Percentiles rank a stretch among this genome's conserved stretches.
Conservation (phyloP, 164 flowering plant genomes). For the Brasenia schreberi region DNA sequence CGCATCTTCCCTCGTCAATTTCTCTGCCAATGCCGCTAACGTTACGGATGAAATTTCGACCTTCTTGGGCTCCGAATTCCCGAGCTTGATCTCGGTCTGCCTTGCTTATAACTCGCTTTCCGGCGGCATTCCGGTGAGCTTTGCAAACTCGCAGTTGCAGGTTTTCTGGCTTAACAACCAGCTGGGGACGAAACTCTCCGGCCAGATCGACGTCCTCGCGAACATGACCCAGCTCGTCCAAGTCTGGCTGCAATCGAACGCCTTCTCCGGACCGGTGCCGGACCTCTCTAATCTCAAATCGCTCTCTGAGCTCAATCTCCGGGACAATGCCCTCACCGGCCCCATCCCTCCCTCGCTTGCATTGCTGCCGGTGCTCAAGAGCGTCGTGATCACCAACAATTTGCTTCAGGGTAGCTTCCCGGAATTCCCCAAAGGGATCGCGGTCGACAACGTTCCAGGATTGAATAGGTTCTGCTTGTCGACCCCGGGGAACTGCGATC, state of each 20-base stretch:
- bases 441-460: conserved; percentile 7
- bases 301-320: conserved; percentile 39
- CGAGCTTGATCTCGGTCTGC: conserved; percentile 44
- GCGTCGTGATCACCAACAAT: conserved; percentile 69
- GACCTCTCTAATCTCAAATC: conserved; percentile 44
- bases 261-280: conserved; percentile 76
- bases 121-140: conserved; percentile 53
- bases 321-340: conserved; percentile 82
- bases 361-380: conserved; percentile 29
- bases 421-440: conserved; percentile 39
- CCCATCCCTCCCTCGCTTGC: conserved; percentile 51
- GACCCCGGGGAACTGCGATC: conserved; percentile 53
- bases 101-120: conserved; percentile 48
- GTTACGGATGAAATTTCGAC: conserved; percentile 51
- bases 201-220: conserved; percentile 45
- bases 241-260: conserved; percentile 69
- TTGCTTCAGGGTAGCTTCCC: conserved; percentile 79
- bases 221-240: conserved; percentile 66
- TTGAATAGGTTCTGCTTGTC: conserved; percentile 22
- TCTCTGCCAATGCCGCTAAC: conserved; percentile 78
- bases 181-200: conserved; percentile 32
- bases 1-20: conserved; percentile 51
- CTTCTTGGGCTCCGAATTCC: conserved; percentile 37
- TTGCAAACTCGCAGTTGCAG: conserved; percentile 41
- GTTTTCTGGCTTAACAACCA: conserved; percentile 91